A percentile compares a stretch with the other conserved stretches of the same genome.
Conservation (phyloP, 148 eudicot species). For the Rhododendron ovatum region DNA sequence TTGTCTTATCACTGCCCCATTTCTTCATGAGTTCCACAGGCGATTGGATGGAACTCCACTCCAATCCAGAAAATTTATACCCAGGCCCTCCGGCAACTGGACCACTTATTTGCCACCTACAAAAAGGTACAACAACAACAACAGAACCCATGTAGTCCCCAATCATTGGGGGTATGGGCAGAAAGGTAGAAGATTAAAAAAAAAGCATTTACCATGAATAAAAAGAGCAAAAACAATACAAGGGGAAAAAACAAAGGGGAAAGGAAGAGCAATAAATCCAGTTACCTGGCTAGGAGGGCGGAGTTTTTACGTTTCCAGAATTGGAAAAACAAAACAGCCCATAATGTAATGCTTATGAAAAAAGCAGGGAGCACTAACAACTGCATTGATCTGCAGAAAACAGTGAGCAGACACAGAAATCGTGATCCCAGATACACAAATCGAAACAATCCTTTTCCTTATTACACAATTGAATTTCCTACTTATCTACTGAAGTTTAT, state of each 20-base stretch:
- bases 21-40: conserved; percentile 51
- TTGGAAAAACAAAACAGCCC: conserved; percentile 92
- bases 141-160: too few species aligned
- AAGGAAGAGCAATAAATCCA: not conserved
- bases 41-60: conserved; percentile 39
- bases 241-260: not conserved
- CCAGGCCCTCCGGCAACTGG: conserved; percentile 58
- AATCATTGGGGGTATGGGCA: not conserved
- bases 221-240: not conserved
- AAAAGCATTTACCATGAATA: not conserved
- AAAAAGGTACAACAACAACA: not conserved
- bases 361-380: conserved; percentile 68
- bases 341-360: conserved; percentile 55
- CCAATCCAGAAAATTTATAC: conserved; percentile 45
- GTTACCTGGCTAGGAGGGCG: conserved; percentile 71
- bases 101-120: conserved; percentile 74
- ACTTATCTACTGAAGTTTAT: not conserved
- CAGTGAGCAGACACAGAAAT: conserved; percentile 7
- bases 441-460: not conserved
- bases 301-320: conserved; percentile 95
- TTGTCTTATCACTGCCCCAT: conserved; percentile 39
- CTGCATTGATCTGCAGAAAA: conserved; percentile 62
- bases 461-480: not conserved
- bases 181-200: not conserved
- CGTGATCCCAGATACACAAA: not conserved